A percentile compares a stretch with the other conserved stretches of the same genome.
phyloP scores from a whole-genome alignment of 139 green algal species.

The Micromonas pusilla region DNA sequence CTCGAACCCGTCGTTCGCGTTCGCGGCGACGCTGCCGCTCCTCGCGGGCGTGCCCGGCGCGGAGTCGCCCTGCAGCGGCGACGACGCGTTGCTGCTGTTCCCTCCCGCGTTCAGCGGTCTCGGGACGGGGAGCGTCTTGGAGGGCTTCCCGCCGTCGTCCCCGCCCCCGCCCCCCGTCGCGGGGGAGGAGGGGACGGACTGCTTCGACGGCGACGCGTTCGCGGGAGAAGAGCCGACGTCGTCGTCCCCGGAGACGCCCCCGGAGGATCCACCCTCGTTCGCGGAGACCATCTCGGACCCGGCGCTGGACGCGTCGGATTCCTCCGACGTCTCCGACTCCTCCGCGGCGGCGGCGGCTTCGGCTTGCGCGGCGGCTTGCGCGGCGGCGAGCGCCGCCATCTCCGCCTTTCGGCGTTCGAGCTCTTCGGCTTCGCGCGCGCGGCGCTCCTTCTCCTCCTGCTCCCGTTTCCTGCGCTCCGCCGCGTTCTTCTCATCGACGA shows the following conservation, averaged over 20 bases:
- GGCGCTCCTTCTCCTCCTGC: slow-evolving; percentile 42
- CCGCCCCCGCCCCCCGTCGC: no score
- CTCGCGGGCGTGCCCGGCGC: not conserved
- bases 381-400: no score
- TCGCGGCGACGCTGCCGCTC: no score
- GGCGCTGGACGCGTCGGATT: not conserved
- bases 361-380: slow-evolving; percentile 3
- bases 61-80: no score
- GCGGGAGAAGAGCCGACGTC: no score
- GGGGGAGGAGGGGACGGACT: no score
- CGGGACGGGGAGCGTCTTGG: no score
- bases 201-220: not conserved
- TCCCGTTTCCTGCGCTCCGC: slow-evolving; percentile 38
- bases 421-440: slow-evolving; percentile 41
- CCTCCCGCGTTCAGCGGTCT: no score
- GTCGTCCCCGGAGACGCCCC: not conserved
- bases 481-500: not conserved
- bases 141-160: no score
- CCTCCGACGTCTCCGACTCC: slow-evolving; percentile 22
- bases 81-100: no score
- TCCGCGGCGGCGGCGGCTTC: slow-evolving; percentile 18
- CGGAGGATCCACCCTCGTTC: not conserved
- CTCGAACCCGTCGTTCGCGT: not conserved
- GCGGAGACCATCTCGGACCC: slow-evolving; percentile 9
- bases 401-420: no score